Base-by-base conservation (phyloP, 768 basidiomycete species). In the Kwoniella pini region DNA sequence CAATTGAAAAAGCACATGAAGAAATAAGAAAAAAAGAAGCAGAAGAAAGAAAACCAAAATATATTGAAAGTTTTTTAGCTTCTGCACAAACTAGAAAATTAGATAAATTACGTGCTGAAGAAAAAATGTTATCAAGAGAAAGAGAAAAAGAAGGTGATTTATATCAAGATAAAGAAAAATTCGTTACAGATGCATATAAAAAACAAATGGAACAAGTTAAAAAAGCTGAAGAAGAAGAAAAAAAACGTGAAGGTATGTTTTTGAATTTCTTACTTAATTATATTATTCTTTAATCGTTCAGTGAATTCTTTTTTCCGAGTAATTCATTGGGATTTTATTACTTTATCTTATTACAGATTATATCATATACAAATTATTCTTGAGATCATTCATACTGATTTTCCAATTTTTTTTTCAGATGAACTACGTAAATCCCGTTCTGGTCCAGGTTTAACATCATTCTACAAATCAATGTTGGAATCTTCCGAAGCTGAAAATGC, bases 151-250 rank as follows among this genome's bases (percentile, higher is more conserved):
- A 99, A 80, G 96, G 96, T 0, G 93, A 93, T 63, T 85, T 92
- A 76, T 99, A 91, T 76, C 83, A 83, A 57, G 96, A 91, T 81
- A 98, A 94, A 81, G 96, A 97, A 55, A 83, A 86, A n/a, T 99
- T 98, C 71, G 95, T 98, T 50, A 99, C 96, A 0, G 90, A 92
- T 71, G 92, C 91, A 22, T 99, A 99, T 81, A 93, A 92, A 77
- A 88, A 90, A 49, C 96, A 98, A 79, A 89, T 96, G 86, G 93
- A 86, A 48, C 90, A 94, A 79, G 86, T 97, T 5, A 83, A 91
- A 57, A 84, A 80, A 72, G 91, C 93, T 0, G 96, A 98, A 74
- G 91, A 92, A 74, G 95, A 98, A 71, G 96, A 98, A 79, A 88
- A 83, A 79, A 79, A 81, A 70, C 83, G 88, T 66, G 95, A 98